Evolutionary conservation across 352 stramenopile genomes (phyloP), one percentile per base, ranked within the genome.

Genomic region (Phytophthora foliorum): DNA sequence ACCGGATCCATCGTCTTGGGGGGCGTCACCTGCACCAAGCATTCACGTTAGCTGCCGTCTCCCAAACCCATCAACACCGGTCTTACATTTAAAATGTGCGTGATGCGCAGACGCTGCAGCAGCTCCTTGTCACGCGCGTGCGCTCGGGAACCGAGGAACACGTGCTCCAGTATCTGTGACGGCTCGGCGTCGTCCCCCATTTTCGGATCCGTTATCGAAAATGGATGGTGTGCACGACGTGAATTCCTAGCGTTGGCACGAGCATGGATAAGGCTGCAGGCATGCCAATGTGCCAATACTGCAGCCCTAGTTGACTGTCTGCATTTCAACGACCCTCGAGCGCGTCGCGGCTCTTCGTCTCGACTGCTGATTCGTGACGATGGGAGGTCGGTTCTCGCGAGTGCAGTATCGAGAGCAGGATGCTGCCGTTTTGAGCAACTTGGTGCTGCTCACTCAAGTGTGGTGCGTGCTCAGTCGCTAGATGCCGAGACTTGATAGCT

Each of bases 31-130:
- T 95, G 63, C 49, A 68, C 45, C 4, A n/a, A n/a, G n/a, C n/a
- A 52, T 31, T 46, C 10, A 49, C 21, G 9, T 9, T 9, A 45
- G 16, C 16, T 22, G 5, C 24, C 19, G 16, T 22, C 38, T 45
- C 13, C 38, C 8, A 45, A 24, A 24, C 6, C 16, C 24, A 22
- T n/a, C n/a, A 45, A 45, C 36, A 4, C 3, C 36, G 16, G 21
- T 8, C 62, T 24, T 75, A 95, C 88, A 66, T 96, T 96, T 34
- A 96, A 78, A 22, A 96, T 79, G 64, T 96, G 88, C 0, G 86
- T 94, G 75, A 96, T 91, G n/a, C 68, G 31, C 14, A 94, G 80
- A 6, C 72, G 48, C 16, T 78, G 51, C 3, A 95, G 81, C 38
- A 89, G 45, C 51, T 90, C 82, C 32, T 77, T 76, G 67, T 94